These are phyloP conservation scores for Fusarium circinatum DNA, from an alignment of 2,329 filamentous ascomycete species.

Conservation along the genomic window DNA sequence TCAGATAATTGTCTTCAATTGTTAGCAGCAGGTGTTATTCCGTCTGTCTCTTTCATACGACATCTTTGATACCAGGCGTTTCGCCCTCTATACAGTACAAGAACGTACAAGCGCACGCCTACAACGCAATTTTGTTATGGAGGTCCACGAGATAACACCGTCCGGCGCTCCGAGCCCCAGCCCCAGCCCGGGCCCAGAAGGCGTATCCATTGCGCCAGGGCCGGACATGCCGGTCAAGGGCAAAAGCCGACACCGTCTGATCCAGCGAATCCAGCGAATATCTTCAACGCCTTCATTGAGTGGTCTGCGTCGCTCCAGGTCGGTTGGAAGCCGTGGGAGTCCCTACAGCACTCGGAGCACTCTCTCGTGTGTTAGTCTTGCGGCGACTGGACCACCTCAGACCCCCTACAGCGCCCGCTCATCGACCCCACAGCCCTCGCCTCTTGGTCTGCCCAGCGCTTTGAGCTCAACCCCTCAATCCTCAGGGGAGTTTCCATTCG, in stretches of 20 bases:
- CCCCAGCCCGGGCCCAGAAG: conserved; percentile 42
- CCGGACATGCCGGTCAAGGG: conserved; percentile 59
- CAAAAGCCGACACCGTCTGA: conserved; percentile 74
- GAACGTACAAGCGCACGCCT: neutral
- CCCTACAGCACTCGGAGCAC: conserved; percentile 68
- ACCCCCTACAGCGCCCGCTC: conserved; percentile 44
- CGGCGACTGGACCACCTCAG: conserved; percentile 49
- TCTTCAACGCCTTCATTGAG: conserved; percentile 81
- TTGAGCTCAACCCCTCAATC: conserved; percentile 55
- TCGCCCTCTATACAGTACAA: neutral
- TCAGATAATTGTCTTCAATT: conserved; percentile 13
- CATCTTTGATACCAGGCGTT: neutral
- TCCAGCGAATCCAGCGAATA: conserved; percentile 82
- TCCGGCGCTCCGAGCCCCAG: conserved; percentile 26
- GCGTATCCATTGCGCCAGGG: conserved; percentile 40
- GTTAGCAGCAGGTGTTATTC: neutral
- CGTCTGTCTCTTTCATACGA: neutral
- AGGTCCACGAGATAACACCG: conserved; percentile 38
- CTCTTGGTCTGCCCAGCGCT: conserved; percentile 51
- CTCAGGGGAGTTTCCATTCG: conserved; percentile 53
- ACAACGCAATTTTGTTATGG: conserved; percentile 30
- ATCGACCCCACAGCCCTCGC: conserved; percentile 53
- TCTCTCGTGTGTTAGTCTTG: conserved; percentile 66
- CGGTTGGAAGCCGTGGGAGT: conserved; percentile 75
- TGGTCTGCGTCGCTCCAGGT: conserved; percentile 70